Evolutionary conservation across 2,329 filamentous ascomycete genomes (phyloP), one percentile per base, ranked within the genome.

Genomic region (Cordyceps sp.): DNA sequence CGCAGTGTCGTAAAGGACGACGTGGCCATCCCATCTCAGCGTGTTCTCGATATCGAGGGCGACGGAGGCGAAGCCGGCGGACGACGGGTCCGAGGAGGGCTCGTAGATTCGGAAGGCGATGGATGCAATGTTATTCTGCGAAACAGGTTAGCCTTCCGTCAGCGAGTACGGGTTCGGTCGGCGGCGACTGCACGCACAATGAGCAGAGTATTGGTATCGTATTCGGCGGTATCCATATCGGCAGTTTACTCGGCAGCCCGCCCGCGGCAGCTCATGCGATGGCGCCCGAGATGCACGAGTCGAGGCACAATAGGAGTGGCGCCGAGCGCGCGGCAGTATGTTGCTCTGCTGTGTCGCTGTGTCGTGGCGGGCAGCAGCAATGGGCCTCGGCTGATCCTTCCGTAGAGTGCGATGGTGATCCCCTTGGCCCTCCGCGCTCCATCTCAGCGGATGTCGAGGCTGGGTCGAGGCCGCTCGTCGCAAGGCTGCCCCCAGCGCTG

Each of bases 181-280:
- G n/a, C n/a, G n/a, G n/a, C n/a, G n/a, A n/a, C n/a, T 33, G 14
- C 15, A 57, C 65, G 45, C 42, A 73, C 69, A 56, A 73, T 60
- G 45, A 69, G 55, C 45, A 74, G 54, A 38, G 61, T 62, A 54
- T 74, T 74, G 48, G 69, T 74, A 46, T 71, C 67, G 53, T 71
- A 72, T 55, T 73, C 69, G 41, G 66, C 65, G 52, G 64, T 63
- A 53, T 74, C 69, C 69, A 74, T 74, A 48, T 65, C 68, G 66
- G 47, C 52, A 43, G 52, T 46, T 41, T 52, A 24, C 21, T 17
- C 35, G 15, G 28, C 10, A n/a, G 10, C 10, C 22, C 28, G 24
- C 14, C 15, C 28, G 32, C 25, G 18, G 29, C 26, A 24, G 30
- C 26, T 18, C 28, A 13, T 22, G 26, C 30, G 27, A 39, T 33